phyloP scores from a whole-genome alignment of 306 rosid genomes.

The Pyrus pyrifolia region DNA sequence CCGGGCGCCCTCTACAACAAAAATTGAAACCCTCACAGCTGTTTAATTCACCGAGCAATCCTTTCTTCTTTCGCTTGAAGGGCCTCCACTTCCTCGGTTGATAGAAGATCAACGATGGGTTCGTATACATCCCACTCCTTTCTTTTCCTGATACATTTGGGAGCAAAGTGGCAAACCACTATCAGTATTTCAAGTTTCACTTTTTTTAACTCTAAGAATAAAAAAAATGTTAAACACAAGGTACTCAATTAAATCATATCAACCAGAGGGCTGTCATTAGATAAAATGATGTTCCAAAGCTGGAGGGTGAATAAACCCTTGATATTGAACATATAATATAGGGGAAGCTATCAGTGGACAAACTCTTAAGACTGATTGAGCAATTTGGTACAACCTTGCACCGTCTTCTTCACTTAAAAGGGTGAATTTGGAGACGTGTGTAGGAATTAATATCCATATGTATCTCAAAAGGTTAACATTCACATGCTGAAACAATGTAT shows the following conservation, averaged over 20 bases:
- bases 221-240: background rate
- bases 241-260: background rate
- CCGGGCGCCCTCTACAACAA: background rate
- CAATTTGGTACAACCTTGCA: background rate
- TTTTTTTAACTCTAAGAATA: background rate
- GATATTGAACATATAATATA: background rate
- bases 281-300: background rate
- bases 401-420: background rate
- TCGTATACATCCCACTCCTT: constrained; percentile 94
- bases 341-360: background rate
- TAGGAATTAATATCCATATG: background rate
- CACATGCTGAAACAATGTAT: background rate
- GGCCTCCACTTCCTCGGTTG: constrained; percentile 87
- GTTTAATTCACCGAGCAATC: constrained; percentile 34
- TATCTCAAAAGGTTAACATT: background rate
- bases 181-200: background rate
- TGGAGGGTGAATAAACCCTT: background rate
- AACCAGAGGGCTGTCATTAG: background rate
- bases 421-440: background rate
- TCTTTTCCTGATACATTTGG: constrained; percentile 70
- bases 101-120: constrained; percentile 87
- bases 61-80: constrained; percentile 95
- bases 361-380: background rate
- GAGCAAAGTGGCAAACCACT: constrained; percentile 12
- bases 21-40: background rate